Base-by-base conservation (phyloP, 2,329 filamentous ascomycete genomes). In the Colletotrichum liriopes region DNA sequence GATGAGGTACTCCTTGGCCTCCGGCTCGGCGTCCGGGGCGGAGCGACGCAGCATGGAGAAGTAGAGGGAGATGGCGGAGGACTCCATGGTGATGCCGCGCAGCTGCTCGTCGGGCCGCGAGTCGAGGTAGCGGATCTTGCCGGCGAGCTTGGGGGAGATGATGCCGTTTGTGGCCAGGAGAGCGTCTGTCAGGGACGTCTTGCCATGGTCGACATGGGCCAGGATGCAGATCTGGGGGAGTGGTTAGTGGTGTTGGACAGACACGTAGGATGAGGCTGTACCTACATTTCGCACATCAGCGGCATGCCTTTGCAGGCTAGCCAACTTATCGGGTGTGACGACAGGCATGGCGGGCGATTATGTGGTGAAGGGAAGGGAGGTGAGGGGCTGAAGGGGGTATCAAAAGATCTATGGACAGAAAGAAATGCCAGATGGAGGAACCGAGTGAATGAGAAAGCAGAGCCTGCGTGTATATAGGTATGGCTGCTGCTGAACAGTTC, bases 71-170 rank as follows among this genome's bases (percentile, higher is more conserved):
- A 99, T 99, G 74, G 96, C 96, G 7, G 96, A 98, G 0, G 96
- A 98, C 82, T 99, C 96, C 96, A 99, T 99, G n/a, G 96, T 99
- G 79, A 99, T 99, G 68, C 96, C 96, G 75, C 96, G 93, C 20
- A 94, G 89, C 84, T 99, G 96, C 82, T 99, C 96, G 83, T 99
- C 96, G 1, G 96, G 96, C 54, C 96, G 89, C 29, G 96, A 98
- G 84, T 99, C 96, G 71, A 99, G 91, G 79, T 98, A 99, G 76
- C 96, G 93, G 83, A 99, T 97, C 87, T 98, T 98, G 82, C 96
- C 96, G 68, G 96, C 96, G 79, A 98, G 88, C 81, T 98, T 98
- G 67, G 96, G 94, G 39, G 96, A 98, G 79, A 99, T 99, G 85
- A 99, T 98, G 85, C 96, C 96, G 89, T 99, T 99, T 75, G 96